These are phyloP conservation scores for Coccinonectria pachysandricola DNA, from an alignment of 2,329 filamentous ascomycete genomes.

Conservation along the genomic window DNA sequence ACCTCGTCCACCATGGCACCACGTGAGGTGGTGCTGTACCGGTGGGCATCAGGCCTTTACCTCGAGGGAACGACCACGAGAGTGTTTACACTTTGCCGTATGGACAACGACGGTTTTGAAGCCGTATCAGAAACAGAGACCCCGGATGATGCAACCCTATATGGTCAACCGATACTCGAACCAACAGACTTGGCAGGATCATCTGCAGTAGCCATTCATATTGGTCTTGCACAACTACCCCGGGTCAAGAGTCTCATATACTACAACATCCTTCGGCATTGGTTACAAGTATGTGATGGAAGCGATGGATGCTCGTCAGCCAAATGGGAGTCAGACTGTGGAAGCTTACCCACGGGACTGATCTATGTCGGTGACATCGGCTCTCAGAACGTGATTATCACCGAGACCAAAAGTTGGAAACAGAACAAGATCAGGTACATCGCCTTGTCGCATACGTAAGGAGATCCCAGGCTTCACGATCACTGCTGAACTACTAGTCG, in stretches of 20 bases:
- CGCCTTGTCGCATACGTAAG: constrained; percentile 9
- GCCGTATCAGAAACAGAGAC: no score
- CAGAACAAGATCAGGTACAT: constrained; percentile 1
- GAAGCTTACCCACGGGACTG: constrained; percentile 4
- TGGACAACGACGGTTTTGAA: no score
- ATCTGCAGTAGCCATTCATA: constrained; percentile 1
- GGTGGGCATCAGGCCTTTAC: no score
- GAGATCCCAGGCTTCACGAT: background rate
- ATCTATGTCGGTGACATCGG: constrained; percentile 1
- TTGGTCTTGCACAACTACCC: constrained; percentile 6
- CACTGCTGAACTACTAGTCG: constrained; percentile 6
- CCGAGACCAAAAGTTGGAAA: background rate
- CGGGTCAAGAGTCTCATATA: background rate
- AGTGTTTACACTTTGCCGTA: no score
- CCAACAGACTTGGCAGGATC: background rate
- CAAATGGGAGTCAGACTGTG: background rate
- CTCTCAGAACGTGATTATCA: constrained; percentile 1
- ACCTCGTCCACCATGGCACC: no score
- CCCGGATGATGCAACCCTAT: no score
- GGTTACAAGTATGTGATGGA: constrained; percentile 7
- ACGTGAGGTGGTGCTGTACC: no score
- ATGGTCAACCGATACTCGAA: no score
- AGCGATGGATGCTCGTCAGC: constrained; percentile 1
- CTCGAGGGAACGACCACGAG: no score
- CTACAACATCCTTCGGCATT: constrained; percentile 3